Conservation (phyloP, 176 grass and related monocot genomes). For the Carex littledalei region DNA sequence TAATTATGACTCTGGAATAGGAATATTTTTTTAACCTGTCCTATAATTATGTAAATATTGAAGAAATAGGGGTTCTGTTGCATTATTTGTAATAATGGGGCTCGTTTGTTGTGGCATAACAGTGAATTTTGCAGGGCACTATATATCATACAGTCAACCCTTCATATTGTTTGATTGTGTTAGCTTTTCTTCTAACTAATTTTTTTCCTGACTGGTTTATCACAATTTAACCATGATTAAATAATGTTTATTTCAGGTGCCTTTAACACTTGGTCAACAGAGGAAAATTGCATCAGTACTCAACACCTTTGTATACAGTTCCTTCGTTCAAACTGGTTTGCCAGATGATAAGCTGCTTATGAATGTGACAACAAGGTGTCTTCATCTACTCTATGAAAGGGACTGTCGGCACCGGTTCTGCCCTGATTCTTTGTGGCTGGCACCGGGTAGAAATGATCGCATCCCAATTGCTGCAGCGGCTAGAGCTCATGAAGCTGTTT, state of each 20-base stretch:
- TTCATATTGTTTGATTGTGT: background rate
- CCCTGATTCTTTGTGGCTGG: constrained; percentile 72
- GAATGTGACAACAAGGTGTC: constrained; percentile 72
- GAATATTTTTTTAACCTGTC: background rate
- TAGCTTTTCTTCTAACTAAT: background rate
- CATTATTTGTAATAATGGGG: background rate
- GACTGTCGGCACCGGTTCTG: constrained; percentile 86
- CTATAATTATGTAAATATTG: background rate
- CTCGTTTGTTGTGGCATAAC: background rate
- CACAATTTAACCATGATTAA: background rate
- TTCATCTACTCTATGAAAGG: constrained; percentile 95
- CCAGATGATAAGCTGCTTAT: constrained; percentile 44
- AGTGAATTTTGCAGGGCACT: background rate
- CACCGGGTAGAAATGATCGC: constrained; percentile 66
- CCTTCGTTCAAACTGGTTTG: constrained; percentile 51
- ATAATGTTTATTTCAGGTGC: constrained; percentile 46
- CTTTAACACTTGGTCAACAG: constrained; percentile 70
- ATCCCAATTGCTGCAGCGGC: constrained; percentile 75
- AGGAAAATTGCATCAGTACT: constrained; percentile 69
- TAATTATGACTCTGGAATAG: background rate
- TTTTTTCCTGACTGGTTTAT: background rate
- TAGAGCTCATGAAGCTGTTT: constrained; percentile 76
- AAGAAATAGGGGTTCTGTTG: background rate
- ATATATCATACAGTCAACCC: background rate
- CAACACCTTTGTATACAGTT: constrained; percentile 97